Base-by-base conservation (phyloP, 176 grass and related monocot genomes). In the Eremochloa ophiuroides region DNA sequence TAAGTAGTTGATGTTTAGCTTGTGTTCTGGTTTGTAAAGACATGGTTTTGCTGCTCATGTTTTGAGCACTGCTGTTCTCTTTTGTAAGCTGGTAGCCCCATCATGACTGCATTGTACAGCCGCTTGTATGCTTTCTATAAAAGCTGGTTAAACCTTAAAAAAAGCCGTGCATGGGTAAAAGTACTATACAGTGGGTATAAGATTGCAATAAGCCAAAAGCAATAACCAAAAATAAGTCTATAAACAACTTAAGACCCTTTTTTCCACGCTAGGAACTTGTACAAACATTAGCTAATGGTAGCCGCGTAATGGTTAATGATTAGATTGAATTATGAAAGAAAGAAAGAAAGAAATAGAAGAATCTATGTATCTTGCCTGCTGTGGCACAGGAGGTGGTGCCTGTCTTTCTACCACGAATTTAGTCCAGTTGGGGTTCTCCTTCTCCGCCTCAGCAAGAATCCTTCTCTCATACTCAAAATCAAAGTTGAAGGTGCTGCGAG, bases 381-480 rank as follows among this genome's bases (percentile, higher is more conserved):
- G 76, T 80, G 70, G 62, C 46, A 56, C 64, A 20, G 53, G 87
- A 64, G 69, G 80, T 29, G 81, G 63, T 53, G 55, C 41, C n/a
- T 84, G 88, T 53, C 77, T 85, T 93, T 93, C 88, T 42, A 79
- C 38, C 11, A 91, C 73, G 77, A 95, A 93, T 71, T 76, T 93
- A 63, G 72, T 82, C 96, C 96, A 99, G 74, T 95, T 94, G 27
- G 92, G 96, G 51, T 60, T 91, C 38, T 99, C 93, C 84, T 91
- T 99, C 30, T 95, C 96, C 33, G 96, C 90, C 77, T 99, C 96
- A 15, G 88, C 93, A 73, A 99, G 88, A 79, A 99, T 99, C 74
- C 75, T 91, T 85, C 79, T 93, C 59, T 99, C 96, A 85, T 90
- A 99, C 25, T 99, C 96, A 86, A 95, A 99, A 77, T 99, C 91